These are phyloP conservation scores for Erythrobasidium hasegawianum DNA, from an alignment of 1,284 basidiomycete species.

Conservation along the genomic window DNA sequence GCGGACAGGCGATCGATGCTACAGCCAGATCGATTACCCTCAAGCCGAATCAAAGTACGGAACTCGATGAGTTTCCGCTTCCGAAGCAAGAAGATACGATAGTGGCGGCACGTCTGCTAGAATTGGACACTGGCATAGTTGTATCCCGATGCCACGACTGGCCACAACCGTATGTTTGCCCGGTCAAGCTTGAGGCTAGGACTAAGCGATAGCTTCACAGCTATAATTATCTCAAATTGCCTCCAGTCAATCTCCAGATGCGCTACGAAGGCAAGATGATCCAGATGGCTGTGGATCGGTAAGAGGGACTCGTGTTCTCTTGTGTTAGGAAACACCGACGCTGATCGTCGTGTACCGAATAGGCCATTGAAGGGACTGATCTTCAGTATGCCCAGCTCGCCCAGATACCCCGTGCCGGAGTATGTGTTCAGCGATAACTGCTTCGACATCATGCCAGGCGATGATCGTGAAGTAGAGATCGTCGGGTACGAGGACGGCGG, in stretches of 20 bases:
- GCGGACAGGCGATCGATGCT: not conserved
- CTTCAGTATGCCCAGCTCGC: slow-evolving; percentile 4
- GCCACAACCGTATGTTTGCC: not conserved
- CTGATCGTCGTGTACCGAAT: not conserved
- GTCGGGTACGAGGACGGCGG: not conserved
- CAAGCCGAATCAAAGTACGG: not conserved
- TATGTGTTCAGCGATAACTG: slow-evolving; percentile 9
- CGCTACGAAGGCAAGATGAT: slow-evolving; percentile 3
- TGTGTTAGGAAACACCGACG: not conserved
- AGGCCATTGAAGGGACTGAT: not conserved
- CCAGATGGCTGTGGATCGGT: not conserved
- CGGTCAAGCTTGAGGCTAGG: not conserved
- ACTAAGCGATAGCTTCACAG: not conserved
- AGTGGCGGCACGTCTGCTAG: not conserved
- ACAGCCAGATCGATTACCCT: not conserved
- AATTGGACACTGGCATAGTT: not conserved
- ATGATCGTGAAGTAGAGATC: not conserved
- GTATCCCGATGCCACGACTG: not conserved
- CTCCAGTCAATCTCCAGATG: not conserved
- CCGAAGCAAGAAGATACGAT: not conserved
- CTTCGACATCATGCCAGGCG: slow-evolving; percentile 17
- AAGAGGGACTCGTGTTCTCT: not conserved
- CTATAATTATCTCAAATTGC: not conserved
- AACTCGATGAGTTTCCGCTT: not conserved
- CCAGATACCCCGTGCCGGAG: not conserved